Percentiles rank a stretch among this genome's conserved stretches.
phyloP scores from a whole-genome alignment of 106 monocot genomes.

The Platanthera zijinensis region DNA sequence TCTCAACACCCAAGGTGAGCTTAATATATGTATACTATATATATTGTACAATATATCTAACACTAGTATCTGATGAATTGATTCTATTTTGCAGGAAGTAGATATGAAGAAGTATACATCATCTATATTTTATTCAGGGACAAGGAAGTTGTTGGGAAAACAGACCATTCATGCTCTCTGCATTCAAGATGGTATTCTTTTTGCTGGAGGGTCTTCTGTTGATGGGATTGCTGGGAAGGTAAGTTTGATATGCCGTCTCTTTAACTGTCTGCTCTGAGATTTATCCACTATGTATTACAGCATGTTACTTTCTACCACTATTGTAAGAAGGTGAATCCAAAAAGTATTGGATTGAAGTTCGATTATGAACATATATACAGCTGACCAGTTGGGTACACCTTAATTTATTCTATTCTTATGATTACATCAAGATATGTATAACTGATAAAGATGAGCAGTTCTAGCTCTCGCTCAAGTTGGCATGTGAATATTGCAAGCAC shows the following conservation, averaged over 20 bases:
- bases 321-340: no score
- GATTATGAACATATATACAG: no score
- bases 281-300: not conserved
- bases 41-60: no score
- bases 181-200: slow-evolving; percentile 32
- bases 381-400: no score
- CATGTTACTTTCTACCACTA: not conserved
- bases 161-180: slow-evolving; percentile 34
- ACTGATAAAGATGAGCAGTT: no score
- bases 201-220: slow-evolving; percentile 41
- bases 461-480: no score
- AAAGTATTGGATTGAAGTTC: no score
- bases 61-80: not conserved
- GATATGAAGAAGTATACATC: slow-evolving; percentile 29
- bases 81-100: slow-evolving; percentile 30
- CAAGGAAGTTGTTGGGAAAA: slow-evolving; percentile 39
- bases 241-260: not conserved
- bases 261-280: not conserved
- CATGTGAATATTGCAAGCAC: no score
- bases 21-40: no score
- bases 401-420: no score
- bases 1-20: no score
- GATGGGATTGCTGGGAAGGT: slow-evolving; percentile 56
- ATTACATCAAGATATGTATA: no score
- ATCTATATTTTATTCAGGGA: slow-evolving; percentile 32